Conservation (phyloP, 495 filamentous ascomycete genomes). For the Lophium mytilinum region DNA sequence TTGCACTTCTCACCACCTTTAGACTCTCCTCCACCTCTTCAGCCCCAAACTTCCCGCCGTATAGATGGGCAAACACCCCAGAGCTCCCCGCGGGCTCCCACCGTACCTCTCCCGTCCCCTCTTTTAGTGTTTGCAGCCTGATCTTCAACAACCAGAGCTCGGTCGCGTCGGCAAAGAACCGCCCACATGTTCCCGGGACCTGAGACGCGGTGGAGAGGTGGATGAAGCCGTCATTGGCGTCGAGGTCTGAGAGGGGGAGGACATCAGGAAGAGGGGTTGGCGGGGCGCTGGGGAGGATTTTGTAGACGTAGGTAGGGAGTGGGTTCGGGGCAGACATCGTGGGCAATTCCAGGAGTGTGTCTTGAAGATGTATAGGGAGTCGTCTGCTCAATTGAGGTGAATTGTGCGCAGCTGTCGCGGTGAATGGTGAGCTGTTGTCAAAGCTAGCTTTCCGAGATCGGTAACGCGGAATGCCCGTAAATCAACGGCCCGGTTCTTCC, state of each 20-base stretch:
- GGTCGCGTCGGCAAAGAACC: conserved; percentile 5
- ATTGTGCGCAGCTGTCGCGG: too few species aligned
- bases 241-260: conserved; percentile 23
- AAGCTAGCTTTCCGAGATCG: too few species aligned
- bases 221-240: conserved; percentile 20
- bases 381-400: too few species aligned
- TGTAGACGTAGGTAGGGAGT: conserved; percentile 19
- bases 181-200: conserved; percentile 6
- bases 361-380: too few species aligned
- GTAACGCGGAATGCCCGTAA: too few species aligned
- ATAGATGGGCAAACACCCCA: conserved; percentile 21
- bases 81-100: conserved; percentile 14
- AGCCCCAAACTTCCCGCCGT: conserved; percentile 22
- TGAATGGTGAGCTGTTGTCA: too few species aligned
- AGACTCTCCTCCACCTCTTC: conserved; percentile 16
- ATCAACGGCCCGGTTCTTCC: too few species aligned
- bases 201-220: conserved; percentile 21
- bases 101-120: conserved; percentile 5
- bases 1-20: conserved; percentile 7
- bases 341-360: too few species aligned
- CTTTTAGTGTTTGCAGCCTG: not conserved
- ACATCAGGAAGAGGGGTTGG: conserved; percentile 10
- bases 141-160: conserved; percentile 16
- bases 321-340: conserved; percentile 3
- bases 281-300: conserved; percentile 23